phyloP scores from a whole-genome alignment of 2,329 filamentous ascomycete genomes.

The Trichoderma cornu-damae region DNA sequence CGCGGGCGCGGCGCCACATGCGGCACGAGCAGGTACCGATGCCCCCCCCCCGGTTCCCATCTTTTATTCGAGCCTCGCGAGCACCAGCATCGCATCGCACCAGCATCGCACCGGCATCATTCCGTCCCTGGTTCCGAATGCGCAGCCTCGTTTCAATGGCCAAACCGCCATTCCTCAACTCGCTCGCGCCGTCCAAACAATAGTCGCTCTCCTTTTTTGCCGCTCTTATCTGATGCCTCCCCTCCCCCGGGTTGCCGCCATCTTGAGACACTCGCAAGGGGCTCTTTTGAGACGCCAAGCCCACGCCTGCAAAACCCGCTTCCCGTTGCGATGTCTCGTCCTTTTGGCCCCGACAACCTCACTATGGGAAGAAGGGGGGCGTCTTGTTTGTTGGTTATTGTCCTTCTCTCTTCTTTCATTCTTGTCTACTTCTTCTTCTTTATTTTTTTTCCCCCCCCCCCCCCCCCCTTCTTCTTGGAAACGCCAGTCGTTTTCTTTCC shows the following conservation, averaged over 20 bases:
- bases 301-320: not conserved
- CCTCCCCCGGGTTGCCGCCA: conserved; percentile 13
- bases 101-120: too few relatives aligned
- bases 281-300: conserved; percentile 13
- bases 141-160: too few relatives aligned
- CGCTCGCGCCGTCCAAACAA: too few relatives aligned
- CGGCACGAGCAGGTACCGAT: too few relatives aligned
- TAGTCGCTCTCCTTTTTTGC: not conserved
- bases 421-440: too few relatives aligned
- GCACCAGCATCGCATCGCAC: too few relatives aligned
- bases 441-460: too few relatives aligned
- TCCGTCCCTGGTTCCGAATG: too few relatives aligned
- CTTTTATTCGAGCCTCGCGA: too few relatives aligned
- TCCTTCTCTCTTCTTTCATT: not conserved
- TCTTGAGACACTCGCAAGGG: conserved; percentile 15
- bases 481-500: conserved; percentile 2
- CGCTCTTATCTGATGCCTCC: not conserved
- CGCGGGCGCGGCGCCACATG: not conserved
- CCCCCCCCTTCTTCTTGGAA: not conserved
- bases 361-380: not conserved
- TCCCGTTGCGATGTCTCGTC: too few relatives aligned
- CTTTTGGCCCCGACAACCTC: not conserved
- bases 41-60: too few relatives aligned
- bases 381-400: not conserved
- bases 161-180: too few relatives aligned